A percentile compares a stretch with the other conserved stretches of the same genome.
Conservation (phyloP, 1,284 basidiomycete genomes). For the Polyporus tsugae region DNA sequence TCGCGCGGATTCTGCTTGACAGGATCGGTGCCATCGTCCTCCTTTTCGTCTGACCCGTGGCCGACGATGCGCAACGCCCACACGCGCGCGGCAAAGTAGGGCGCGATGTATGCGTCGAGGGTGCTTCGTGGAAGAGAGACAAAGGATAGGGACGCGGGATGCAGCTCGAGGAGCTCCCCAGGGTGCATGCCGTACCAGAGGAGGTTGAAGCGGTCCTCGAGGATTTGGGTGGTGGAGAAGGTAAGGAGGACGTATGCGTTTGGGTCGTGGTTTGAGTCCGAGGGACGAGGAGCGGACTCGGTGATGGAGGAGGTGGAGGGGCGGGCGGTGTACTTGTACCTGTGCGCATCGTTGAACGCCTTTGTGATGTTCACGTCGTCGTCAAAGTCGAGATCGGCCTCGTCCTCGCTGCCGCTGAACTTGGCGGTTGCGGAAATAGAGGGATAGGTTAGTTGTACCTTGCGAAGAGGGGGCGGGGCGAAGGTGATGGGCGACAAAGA, state of each 20-base stretch:
- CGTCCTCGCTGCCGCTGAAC: slow-evolving; percentile 12
- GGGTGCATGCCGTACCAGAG: slow-evolving; percentile 64
- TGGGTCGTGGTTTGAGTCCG: slow-evolving; percentile 18
- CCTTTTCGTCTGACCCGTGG: slow-evolving; percentile 21
- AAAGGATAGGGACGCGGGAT: slow-evolving; percentile 49
- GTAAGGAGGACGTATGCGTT: slow-evolving; percentile 56
- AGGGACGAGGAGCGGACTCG: slow-evolving; percentile 24
- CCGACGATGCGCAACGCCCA: slow-evolving; percentile 59
- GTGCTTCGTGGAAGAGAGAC: slow-evolving; percentile 52
- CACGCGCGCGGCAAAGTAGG: slow-evolving; percentile 74
- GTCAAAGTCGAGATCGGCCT: slow-evolving; percentile 9
- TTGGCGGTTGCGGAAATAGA: slow-evolving; percentile 11
- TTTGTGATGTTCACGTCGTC: slow-evolving; percentile 28
- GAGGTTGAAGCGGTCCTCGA: slow-evolving; percentile 69
- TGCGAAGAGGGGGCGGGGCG: slow-evolving; percentile 43
- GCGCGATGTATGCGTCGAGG: slow-evolving; percentile 60
- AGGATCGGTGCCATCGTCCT: slow-evolving; percentile 29
- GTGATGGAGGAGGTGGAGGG: slow-evolving; percentile 29
- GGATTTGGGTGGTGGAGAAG: slow-evolving; percentile 70
- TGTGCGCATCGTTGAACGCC: slow-evolving; percentile 26
- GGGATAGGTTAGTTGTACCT: slow-evolving; percentile 3
- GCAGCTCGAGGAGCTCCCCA: slow-evolving; percentile 73
- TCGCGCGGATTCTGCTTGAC: slow-evolving; percentile 29
- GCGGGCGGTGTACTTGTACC: slow-evolving; percentile 31
- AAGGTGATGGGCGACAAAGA: slow-evolving; percentile 70